Percentiles rank a stretch among this genome's conserved stretches.
Evolutionary conservation across 2,329 filamentous ascomycete genomes (phyloP).

Genomic region (Alternaria infectoria): DNA sequence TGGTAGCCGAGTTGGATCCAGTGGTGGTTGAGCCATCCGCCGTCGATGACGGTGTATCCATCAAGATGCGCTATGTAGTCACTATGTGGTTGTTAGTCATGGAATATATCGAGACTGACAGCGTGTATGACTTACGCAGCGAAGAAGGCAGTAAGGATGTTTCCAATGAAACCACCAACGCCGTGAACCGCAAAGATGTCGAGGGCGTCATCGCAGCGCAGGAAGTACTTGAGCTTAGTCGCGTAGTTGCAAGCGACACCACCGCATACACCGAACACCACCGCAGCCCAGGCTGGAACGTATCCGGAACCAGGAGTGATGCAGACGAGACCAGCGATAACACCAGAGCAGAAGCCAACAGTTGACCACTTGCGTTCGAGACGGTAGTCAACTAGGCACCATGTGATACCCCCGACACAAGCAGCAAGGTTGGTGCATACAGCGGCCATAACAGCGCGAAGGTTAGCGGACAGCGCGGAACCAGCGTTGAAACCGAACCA

Average conservation of each 20-base stretch:
- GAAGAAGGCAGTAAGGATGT: slow-evolving; percentile 72
- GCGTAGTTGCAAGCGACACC: slow-evolving; percentile 85
- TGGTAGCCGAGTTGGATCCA: slow-evolving; percentile 86
- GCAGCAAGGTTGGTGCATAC: slow-evolving; percentile 86
- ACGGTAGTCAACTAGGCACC: slow-evolving; percentile 88
- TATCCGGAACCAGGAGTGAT: slow-evolving; percentile 89
- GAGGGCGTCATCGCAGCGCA: slow-evolving; percentile 81
- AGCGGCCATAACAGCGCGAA: slow-evolving; percentile 85
- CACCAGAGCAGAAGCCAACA: slow-evolving; percentile 90
- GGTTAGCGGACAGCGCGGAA: slow-evolving; percentile 78
- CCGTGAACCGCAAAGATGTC: slow-evolving; percentile 73
- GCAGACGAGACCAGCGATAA: slow-evolving; percentile 83
- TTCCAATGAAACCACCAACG: slow-evolving; percentile 64
- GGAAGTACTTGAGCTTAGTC: slow-evolving; percentile 86
- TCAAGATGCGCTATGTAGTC: slow-evolving; percentile 85
- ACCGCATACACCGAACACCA: slow-evolving; percentile 78
- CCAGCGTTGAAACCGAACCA: slow-evolving; percentile 97
- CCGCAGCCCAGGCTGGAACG: slow-evolving; percentile 83
- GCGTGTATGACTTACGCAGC: slow-evolving; percentile 63
- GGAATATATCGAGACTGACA: too few relatives aligned
- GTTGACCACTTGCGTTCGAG: slow-evolving; percentile 92
- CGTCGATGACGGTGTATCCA: slow-evolving; percentile 68
- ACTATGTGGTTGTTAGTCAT: slow-evolving; percentile 35
- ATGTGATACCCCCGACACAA: slow-evolving; percentile 83
- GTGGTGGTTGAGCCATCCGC: slow-evolving; percentile 83